A percentile compares a stretch with the other conserved stretches of the same genome.
Conservation (phyloP, 495 filamentous ascomycete genomes). For the Amorphotheca resinae region DNA sequence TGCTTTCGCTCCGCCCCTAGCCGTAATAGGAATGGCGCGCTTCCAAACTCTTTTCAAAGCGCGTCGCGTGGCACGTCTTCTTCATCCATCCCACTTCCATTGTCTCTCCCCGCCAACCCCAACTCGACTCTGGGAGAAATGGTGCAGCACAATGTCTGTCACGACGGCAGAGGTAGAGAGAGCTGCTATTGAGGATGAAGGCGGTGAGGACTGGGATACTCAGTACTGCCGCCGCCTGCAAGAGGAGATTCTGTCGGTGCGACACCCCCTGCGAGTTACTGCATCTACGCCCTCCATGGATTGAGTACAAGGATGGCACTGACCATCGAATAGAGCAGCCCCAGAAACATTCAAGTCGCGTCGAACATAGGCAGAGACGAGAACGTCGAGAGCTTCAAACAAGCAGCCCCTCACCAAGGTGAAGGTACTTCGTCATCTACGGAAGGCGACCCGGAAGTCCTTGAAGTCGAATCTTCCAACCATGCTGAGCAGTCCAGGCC, state of each 20-base stretch:
- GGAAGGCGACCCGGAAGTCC: background rate
- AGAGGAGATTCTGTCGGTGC: background rate
- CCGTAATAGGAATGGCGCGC: background rate
- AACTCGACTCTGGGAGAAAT: too few species aligned
- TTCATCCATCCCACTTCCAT: background rate
- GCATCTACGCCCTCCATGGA: background rate
- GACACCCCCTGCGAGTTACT: background rate
- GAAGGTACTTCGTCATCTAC: background rate
- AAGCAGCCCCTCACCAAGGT: background rate
- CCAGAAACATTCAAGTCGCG: background rate
- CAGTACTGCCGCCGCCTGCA: background rate
- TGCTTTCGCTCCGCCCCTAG: background rate
- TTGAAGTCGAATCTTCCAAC: background rate
- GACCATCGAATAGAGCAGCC: slow-evolving; percentile 3
- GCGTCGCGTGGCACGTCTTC: background rate
- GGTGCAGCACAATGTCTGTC: too few species aligned
- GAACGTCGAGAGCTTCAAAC: background rate
- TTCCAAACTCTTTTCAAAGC: background rate
- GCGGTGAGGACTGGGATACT: background rate
- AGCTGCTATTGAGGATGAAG: background rate
- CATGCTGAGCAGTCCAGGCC: too few species aligned
- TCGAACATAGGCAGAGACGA: background rate
- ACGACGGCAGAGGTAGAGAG: background rate
- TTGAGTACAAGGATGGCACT: background rate
- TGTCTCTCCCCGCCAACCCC: too few species aligned